Conservation (phyloP, 2,329 filamentous ascomycete genomes). For the Aspergillus unguis region DNA sequence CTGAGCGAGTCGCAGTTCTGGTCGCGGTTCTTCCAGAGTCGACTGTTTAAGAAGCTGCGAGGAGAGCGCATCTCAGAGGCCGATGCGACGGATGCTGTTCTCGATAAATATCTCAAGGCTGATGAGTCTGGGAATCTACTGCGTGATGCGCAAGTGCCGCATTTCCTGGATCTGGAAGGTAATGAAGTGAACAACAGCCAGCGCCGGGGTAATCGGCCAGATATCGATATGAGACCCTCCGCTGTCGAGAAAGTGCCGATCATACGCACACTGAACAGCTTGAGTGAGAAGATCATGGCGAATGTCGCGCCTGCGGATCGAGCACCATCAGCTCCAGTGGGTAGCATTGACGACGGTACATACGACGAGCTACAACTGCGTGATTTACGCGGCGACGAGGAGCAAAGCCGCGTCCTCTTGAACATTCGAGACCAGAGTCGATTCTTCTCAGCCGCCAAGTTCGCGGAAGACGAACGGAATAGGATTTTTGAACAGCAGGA, state of each 20-base stretch:
- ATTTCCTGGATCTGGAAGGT: constrained; percentile 86
- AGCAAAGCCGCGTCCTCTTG: constrained; percentile 74
- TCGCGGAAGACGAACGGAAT: constrained; percentile 45
- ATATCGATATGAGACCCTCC: constrained; percentile 81
- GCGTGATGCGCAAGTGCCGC: constrained; percentile 65
- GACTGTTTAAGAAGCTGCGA: constrained; percentile 83
- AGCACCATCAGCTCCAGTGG: constrained; percentile 63
- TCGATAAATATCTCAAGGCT: constrained; percentile 79
- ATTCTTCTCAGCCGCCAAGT: constrained; percentile 66
- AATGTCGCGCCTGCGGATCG: constrained; percentile 76
- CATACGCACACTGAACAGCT: constrained; percentile 79
- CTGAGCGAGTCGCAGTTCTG: constrained; percentile 80
- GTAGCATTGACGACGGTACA: constrained; percentile 64
- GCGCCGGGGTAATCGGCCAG: constrained; percentile 78
- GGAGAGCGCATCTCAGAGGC: constrained; percentile 80
- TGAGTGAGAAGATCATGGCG: constrained; percentile 91
- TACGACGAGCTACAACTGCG: constrained; percentile 72
- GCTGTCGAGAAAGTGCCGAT: constrained; percentile 77
- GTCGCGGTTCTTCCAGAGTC: constrained; percentile 89
- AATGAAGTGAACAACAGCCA: constrained; percentile 95
- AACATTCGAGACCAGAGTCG: constrained; percentile 84
- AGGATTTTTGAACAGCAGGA: constrained; percentile 66
- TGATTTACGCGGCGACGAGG: constrained; percentile 71
- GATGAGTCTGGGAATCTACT: constrained; percentile 57
- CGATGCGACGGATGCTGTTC: constrained; percentile 71